These are phyloP conservation scores for Pythium biforme DNA, from an alignment of 352 stramenopile genomes.

Conservation along the genomic window DNA sequence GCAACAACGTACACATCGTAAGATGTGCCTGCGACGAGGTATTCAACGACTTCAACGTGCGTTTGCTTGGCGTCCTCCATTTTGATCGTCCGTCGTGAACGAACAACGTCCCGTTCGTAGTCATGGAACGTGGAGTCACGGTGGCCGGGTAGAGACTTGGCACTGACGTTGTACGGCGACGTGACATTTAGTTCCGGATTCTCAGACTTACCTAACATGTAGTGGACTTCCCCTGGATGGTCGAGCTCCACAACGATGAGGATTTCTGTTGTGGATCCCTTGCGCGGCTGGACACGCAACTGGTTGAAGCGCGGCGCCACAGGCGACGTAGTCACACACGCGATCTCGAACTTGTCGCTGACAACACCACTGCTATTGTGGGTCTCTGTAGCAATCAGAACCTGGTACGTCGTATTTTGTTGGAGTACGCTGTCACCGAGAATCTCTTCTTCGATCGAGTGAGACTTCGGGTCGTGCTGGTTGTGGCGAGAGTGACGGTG, in stretches of 20 bases:
- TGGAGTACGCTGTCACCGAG: conserved; percentile 2
- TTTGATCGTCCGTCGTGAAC: conserved; percentile 38
- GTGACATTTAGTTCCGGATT: conserved; percentile 71
- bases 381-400: conserved; percentile 29
- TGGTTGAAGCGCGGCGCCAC: conserved; percentile 46
- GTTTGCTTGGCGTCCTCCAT: conserved; percentile 26
- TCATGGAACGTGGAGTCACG: conserved; percentile 46
- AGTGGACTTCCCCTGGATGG: conserved; percentile 68
- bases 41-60: conserved; percentile 62
- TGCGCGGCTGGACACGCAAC: conserved; percentile 46
- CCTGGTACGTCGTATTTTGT: conserved; percentile 32
- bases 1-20: conserved; percentile 69
- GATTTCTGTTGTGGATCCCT: conserved; percentile 75
- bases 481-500: conserved; percentile 10
- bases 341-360: conserved; percentile 42
- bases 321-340: conserved; percentile 42
- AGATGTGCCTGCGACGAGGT: conserved; percentile 50
- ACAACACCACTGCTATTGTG: conserved; percentile 44
- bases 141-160: conserved; percentile 37
- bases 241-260: conserved; percentile 56
- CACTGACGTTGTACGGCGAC: conserved; percentile 76
- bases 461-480: background rate
- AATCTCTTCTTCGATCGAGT: conserved; percentile 26
- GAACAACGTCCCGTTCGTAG: conserved; percentile 64
- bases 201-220: conserved; percentile 50